Evolutionary conservation across 2,329 filamentous ascomycete genomes (phyloP), one percentile per base, ranked within the genome.

Genomic region (Colletotrichum australisinense): DNA sequence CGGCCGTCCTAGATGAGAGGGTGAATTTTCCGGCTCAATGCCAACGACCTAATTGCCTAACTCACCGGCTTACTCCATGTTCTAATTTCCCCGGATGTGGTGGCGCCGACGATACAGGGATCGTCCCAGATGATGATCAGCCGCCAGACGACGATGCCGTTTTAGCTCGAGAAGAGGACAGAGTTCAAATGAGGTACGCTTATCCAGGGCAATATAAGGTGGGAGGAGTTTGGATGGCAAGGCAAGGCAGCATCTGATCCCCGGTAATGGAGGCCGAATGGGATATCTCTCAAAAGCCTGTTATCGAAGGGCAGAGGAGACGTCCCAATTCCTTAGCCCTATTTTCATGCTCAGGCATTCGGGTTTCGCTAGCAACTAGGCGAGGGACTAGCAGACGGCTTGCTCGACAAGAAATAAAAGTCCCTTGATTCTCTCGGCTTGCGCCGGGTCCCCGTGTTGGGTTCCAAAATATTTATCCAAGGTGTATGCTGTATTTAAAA

Each of bases 401-500:
- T 30, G 16, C 8, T 6, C 5, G 5, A 63, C 14, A 49, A 12
- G 46, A n/a, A 63, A n/a, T 38, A 12, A 38, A 16, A 49, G 16
- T 62, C 32, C 57, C 60, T 70, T 59, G 28, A 62, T 62, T 62
- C 19, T 14, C 26, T 66, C 67, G 67, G 56, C 71, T 70, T 35
- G 71, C 71, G 71, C 67, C 67, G 19, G 56, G 60, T 52, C 60
- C 49, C 67, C 56, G 56, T 57, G 24, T 35, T 32, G 56, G 67
- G 52, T 46, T 32, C 46, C n/a, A 55, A 49, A 66, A 35, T 65
- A 70, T 66, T 65, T 52, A 70, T 62, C 60, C 67, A 73, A 70
- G 67, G 56, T 72, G 30, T 64, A 73, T 73, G 70, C 67, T 73
- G 70, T 73, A 57, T 62, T 66, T 62, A 9, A 60, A 69, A 69